A percentile compares a stretch with the other conserved stretches of the same genome.
Evolutionary conservation across 176 grass and related monocot genomes (phyloP).

Genomic region (Echinochloa phyllopogon): DNA sequence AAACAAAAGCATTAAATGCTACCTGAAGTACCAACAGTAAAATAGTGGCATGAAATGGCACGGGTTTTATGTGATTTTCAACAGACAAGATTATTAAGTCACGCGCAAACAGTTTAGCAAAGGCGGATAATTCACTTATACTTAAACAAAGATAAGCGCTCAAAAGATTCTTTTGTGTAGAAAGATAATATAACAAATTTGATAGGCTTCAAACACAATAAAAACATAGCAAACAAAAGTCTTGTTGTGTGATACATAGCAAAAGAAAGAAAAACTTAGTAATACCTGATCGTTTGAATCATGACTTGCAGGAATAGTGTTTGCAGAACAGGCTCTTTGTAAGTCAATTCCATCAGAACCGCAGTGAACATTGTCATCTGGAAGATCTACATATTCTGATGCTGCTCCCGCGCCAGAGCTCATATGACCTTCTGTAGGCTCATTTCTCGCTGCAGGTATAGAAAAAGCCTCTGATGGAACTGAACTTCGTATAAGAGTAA

Average conservation of each 20-base stretch:
- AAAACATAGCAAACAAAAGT: not conserved
- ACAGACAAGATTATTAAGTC: not conserved
- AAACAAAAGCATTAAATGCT: not conserved
- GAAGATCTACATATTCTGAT: slow-evolving; percentile 37
- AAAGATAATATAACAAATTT: slow-evolving; percentile 20
- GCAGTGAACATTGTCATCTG: slow-evolving; percentile 18
- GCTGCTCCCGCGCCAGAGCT: not conserved
- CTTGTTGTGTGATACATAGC: not conserved
- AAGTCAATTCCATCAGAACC: slow-evolving; percentile 39
- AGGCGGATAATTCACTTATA: too few species aligned
- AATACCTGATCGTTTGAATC: slow-evolving; percentile 50
- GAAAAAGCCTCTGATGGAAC: slow-evolving; percentile 23
- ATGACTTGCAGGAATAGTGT: slow-evolving; percentile 36
- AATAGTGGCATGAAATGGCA: slow-evolving; percentile 12
- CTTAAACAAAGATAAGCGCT: not conserved
- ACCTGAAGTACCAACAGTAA: not conserved
- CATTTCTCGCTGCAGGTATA: slow-evolving; percentile 28
- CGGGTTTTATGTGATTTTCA: slow-evolving; percentile 15
- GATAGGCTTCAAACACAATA: not conserved
- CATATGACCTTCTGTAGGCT: slow-evolving; percentile 14
- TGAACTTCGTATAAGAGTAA: slow-evolving; percentile 18
- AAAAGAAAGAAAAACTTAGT: not conserved
- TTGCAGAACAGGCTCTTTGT: slow-evolving; percentile 27
- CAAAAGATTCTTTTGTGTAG: not conserved
- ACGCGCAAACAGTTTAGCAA: too few species aligned